Base-by-base conservation (phyloP, 148 eudicot species). In the Fallopia convolvulus region DNA sequence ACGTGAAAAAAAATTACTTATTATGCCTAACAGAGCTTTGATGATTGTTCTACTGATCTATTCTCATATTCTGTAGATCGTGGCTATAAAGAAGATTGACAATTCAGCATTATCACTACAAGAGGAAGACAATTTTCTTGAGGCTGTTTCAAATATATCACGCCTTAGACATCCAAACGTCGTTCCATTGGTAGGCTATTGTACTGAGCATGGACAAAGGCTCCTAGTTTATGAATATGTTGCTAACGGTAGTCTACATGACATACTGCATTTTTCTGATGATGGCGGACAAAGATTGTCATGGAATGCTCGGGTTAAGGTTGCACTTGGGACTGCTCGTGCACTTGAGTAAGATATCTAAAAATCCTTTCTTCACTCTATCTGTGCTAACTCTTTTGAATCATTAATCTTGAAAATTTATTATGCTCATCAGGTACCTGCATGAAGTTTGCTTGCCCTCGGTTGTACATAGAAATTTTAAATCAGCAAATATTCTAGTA, bases 391-490 rank as follows among this genome's bases (percentile, higher is more conserved):
- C 61, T n/a, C 65, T 55, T 74, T 18, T 72, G 32, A 13, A 20
- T 47, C 8, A 78, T 82, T 53, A 48, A 14, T 14, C 21, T 75
- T 85, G 61, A 86, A 86, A 18, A 2, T 68, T 12, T 50, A 4
- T 36, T 66, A n/a, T 74, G 49, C 74, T 47, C 72, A 55, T 82
- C 82, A 92, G 97, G 92, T 95, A 95, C 86, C 84, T 93, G 97
- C 98, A 95, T 83, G 99, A 95, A 86, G 99, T 95, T n/a, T 95
- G 99, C 82, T 81, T 91, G 83, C 97, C 99, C 81, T 89, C 99
- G 11, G 94, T 93, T 83, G 98, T 95, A 78, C 99, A 93, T 89
- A 87, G 89, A 79, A 95, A 93, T 85, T 93, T 93, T 76, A 93
- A 95, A 84, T 93, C 99, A 12, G 97, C 98, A 49, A 95, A 95